These are phyloP conservation scores for Trypanosoma vivax DNA, from an alignment of 208 protist genomes.

Conservation along the genomic window DNA sequence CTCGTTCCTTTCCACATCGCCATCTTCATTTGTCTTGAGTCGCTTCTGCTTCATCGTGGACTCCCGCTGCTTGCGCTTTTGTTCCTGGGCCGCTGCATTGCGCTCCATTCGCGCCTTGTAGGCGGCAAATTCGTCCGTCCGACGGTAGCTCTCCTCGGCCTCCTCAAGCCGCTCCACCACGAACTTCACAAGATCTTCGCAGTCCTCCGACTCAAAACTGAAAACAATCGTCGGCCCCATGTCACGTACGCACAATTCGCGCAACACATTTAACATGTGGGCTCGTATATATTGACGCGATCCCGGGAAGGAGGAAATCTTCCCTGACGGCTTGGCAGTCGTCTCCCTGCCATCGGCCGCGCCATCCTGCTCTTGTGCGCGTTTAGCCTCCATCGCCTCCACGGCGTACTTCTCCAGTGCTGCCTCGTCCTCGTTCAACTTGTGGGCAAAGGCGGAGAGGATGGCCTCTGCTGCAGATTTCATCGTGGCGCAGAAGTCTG, in stretches of 20 bases:
- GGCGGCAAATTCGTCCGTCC: slow-evolving; percentile 81
- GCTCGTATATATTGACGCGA: slow-evolving; percentile 76
- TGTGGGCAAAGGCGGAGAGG: slow-evolving; percentile 59
- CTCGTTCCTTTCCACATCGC: slow-evolving; percentile 46
- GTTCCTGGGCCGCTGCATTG: slow-evolving; percentile 53
- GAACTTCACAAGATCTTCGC: slow-evolving; percentile 78
- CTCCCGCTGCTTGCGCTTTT: slow-evolving; percentile 54
- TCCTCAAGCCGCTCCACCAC: slow-evolving; percentile 73
- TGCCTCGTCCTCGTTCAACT: slow-evolving; percentile 64
- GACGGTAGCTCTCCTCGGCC: slow-evolving; percentile 67
- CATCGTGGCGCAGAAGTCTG: slow-evolving; percentile 53
- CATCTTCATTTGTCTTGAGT: slow-evolving; percentile 64
- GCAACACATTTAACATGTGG: slow-evolving; percentile 84
- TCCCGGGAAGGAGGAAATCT: slow-evolving; percentile 47
- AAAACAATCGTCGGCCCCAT: slow-evolving; percentile 91
- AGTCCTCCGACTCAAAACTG: slow-evolving; percentile 84
- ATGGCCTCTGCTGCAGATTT: slow-evolving; percentile 39
- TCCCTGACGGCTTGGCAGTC: background rate
- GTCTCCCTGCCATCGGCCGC: slow-evolving; percentile 6
- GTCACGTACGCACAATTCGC: slow-evolving; percentile 76
- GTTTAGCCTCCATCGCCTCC: slow-evolving; percentile 25
- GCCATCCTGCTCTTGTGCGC: background rate
- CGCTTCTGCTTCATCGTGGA: slow-evolving; percentile 75
- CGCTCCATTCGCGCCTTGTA: slow-evolving; percentile 67
- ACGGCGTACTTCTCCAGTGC: slow-evolving; percentile 56